Conservation (phyloP, 129 eudicot genomes). For the Flaveria robusta region DNA sequence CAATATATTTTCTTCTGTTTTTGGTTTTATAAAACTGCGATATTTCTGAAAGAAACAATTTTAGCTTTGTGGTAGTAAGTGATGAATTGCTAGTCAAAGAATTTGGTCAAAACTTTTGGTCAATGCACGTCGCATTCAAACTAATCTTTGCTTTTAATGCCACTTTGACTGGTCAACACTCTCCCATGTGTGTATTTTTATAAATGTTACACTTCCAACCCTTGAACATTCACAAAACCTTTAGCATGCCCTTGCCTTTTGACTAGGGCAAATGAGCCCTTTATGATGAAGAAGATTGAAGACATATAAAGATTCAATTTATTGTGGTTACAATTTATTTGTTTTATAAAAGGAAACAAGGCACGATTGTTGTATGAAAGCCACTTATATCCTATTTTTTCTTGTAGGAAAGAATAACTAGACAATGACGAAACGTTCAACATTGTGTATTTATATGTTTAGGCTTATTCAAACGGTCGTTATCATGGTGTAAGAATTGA, state of each 20-base stretch:
- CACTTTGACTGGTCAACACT: constrained; percentile 72
- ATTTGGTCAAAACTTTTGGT: constrained; percentile 37
- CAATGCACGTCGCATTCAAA: constrained; percentile 64
- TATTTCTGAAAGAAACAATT: not conserved
- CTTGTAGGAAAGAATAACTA: not conserved
- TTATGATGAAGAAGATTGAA: not conserved
- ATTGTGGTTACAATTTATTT: not conserved
- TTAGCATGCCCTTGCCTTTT: constrained; percentile 8
- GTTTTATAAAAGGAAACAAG: not conserved
- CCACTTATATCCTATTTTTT: not conserved
- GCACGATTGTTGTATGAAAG: not conserved
- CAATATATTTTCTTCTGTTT: not conserved
- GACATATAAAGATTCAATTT: not conserved
- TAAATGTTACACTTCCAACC: constrained; percentile 15
- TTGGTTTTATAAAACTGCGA: not conserved
- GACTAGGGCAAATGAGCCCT: not conserved
- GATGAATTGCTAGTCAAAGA: constrained; percentile 31
- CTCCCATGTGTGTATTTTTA: constrained; percentile 32
- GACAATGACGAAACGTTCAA: not conserved
- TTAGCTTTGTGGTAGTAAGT: constrained; percentile 15
- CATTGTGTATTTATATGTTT: not conserved
- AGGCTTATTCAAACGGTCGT: not conserved
- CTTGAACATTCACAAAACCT: constrained; percentile 9
- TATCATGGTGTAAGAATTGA: not conserved
- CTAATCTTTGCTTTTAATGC: constrained; percentile 56